phyloP scores from a whole-genome alignment of 2,329 filamentous ascomycete genomes.

The Thielaviopsis populi region DNA sequence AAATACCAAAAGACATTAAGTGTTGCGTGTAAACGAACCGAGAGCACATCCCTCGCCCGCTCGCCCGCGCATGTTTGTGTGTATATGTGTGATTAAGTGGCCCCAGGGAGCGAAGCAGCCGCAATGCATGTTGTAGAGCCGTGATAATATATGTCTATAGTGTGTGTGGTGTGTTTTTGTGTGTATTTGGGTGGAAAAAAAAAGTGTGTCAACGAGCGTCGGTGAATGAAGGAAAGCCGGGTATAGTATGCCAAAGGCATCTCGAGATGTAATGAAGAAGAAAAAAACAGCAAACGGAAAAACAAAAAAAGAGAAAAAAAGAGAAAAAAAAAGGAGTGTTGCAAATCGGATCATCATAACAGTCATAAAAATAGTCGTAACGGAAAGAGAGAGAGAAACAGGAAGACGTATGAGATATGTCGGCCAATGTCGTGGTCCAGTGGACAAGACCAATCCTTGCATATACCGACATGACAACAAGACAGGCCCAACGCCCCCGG shows the following conservation, averaged over 20 bases:
- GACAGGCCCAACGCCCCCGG: no score
- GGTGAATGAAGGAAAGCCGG: not conserved
- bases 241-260: not conserved
- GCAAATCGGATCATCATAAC: slow-evolving; percentile 3
- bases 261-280: not conserved
- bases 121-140: not conserved
- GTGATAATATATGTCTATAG: not conserved
- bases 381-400: not conserved
- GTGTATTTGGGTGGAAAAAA: not conserved
- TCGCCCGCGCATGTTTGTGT: not conserved
- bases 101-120: not conserved
- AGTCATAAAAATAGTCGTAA: slow-evolving; percentile 13
- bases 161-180: not conserved
- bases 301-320: slow-evolving; percentile 1
- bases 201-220: not conserved
- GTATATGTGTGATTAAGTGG: not conserved
- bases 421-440: not conserved
- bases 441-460: not conserved
- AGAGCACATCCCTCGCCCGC: not conserved
- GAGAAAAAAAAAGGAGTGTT: not conserved
- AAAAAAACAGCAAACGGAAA: not conserved
- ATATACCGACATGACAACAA: no score
- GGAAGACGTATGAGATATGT: not conserved
- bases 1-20: not conserved
- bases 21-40: not conserved